These are phyloP conservation scores for Neocucurbitaria cava DNA, from an alignment of 2,329 filamentous ascomycete species.

Conservation along the genomic window DNA sequence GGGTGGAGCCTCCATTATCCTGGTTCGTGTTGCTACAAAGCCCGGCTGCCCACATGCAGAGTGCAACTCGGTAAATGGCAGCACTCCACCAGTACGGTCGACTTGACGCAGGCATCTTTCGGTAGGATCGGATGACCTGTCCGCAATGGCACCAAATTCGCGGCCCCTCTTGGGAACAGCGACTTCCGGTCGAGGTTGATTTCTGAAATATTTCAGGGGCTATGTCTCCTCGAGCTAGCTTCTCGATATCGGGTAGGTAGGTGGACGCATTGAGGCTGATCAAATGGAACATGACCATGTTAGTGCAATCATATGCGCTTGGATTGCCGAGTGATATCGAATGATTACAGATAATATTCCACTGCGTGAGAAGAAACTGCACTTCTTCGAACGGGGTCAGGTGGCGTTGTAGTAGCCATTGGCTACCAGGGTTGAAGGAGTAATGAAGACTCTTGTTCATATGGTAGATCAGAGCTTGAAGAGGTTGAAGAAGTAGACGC, in stretches of 20 bases:
- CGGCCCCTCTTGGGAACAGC: neutral
- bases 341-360: neutral
- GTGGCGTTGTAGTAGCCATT: neutral
- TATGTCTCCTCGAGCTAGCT: neutral
- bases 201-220: neutral
- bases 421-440: neutral
- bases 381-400: neutral
- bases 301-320: neutral
- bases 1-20: neutral
- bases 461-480: neutral
- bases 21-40: neutral
- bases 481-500: neutral
- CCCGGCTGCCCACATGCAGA: neutral
- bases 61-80: neutral
- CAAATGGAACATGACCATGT: neutral
- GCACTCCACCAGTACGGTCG: neutral
- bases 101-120: neutral
- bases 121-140: neutral
- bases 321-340: neutral
- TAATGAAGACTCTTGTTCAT: neutral
- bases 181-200: neutral
- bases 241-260: neutral
- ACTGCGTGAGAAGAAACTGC: neutral
- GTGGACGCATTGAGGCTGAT: neutral
- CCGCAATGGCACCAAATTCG: neutral